A percentile compares a stretch with the other conserved stretches of the same genome.
Evolutionary conservation across 805 yeast genomes (phyloP).

Genomic region (Tetrapisispora taiwanensis): DNA sequence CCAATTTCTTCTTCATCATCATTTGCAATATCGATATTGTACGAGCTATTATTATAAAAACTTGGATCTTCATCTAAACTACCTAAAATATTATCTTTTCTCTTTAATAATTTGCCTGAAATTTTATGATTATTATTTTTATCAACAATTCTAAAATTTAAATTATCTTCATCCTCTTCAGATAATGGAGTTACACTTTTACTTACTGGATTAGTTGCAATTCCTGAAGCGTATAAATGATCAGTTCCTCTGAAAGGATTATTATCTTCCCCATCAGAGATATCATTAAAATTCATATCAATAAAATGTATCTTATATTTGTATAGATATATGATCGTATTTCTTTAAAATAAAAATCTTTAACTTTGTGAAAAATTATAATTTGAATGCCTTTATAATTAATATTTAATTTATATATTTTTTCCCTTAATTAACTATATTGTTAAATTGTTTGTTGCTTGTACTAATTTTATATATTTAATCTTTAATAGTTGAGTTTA

Average conservation of each 20-base stretch:
- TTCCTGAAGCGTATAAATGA: slow-evolving; percentile 31
- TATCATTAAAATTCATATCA: slow-evolving; percentile 14
- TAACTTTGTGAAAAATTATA: too few species aligned
- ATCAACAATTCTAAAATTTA: not conserved
- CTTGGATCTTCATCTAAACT: not conserved
- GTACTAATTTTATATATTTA: too few species aligned
- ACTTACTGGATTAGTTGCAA: slow-evolving; percentile 15
- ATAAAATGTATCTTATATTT: not conserved
- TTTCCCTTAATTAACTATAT: too few species aligned
- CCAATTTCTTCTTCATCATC: not conserved
- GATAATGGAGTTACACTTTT: not conserved
- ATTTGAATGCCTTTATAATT: too few species aligned
- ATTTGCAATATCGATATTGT: not conserved
- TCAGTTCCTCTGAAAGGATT: slow-evolving; percentile 32
- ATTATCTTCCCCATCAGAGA: slow-evolving; percentile 30
- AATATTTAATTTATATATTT: too few species aligned
- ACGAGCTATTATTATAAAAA: not conserved
- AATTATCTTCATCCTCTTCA: not conserved
- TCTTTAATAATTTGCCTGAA: not conserved
- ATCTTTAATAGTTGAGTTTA: too few species aligned
- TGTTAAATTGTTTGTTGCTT: too few species aligned
- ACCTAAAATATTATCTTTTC: not conserved
- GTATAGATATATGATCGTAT: too few species aligned
- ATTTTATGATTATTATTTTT: not conserved
- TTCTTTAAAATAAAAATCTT: too few species aligned